phyloP scores from a whole-genome alignment of 768 basidiomycete genomes.

The Serendipita vermifera region DNA sequence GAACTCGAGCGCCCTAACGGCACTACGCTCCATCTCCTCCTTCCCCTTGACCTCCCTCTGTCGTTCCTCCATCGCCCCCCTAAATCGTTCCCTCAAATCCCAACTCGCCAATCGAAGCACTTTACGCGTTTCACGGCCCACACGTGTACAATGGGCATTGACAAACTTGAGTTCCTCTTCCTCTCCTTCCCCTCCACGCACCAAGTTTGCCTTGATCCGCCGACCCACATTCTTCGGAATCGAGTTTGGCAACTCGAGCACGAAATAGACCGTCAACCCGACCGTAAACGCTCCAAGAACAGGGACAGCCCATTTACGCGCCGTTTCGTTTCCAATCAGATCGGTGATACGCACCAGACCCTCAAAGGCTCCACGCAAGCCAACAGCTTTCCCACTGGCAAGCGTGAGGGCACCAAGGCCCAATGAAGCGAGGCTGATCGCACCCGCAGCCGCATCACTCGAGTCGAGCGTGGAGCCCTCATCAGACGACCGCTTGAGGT shows the following conservation, averaged over 20 bases:
- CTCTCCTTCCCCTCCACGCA: slow-evolving; percentile 29
- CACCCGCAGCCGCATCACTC: slow-evolving; percentile 40
- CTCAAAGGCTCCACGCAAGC: slow-evolving; percentile 64
- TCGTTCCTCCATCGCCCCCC: slow-evolving; percentile 64
- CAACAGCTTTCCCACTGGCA: slow-evolving; percentile 72
- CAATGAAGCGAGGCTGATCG: slow-evolving; percentile 59
- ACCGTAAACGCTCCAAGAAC: slow-evolving; percentile 63
- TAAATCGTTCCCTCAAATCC: slow-evolving; percentile 78
- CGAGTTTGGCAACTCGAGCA: slow-evolving; percentile 75
- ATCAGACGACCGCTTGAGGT: slow-evolving; percentile 33
- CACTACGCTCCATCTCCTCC: slow-evolving; percentile 62
- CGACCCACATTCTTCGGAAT: slow-evolving; percentile 85
- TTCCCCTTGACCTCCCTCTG: slow-evolving; percentile 61
- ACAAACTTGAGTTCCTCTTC: slow-evolving; percentile 44
- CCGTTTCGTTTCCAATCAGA: slow-evolving; percentile 62
- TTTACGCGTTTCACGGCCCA: slow-evolving; percentile 80
- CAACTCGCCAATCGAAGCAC: slow-evolving; percentile 82
- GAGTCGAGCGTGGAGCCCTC: slow-evolving; percentile 18
- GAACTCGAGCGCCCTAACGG: slow-evolving; percentile 56
- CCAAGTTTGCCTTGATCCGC: slow-evolving; percentile 55
- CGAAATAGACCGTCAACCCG: slow-evolving; percentile 64
- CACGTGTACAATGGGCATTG: slow-evolving; percentile 51
- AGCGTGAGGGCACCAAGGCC: slow-evolving; percentile 81
- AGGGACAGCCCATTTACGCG: slow-evolving; percentile 80
- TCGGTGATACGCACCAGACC: slow-evolving; percentile 63